Percentiles rank a stretch among this genome's conserved stretches.
Evolutionary conservation across 305 asterid genomes (phyloP).

Genomic region (Euphrasia arctica): DNA sequence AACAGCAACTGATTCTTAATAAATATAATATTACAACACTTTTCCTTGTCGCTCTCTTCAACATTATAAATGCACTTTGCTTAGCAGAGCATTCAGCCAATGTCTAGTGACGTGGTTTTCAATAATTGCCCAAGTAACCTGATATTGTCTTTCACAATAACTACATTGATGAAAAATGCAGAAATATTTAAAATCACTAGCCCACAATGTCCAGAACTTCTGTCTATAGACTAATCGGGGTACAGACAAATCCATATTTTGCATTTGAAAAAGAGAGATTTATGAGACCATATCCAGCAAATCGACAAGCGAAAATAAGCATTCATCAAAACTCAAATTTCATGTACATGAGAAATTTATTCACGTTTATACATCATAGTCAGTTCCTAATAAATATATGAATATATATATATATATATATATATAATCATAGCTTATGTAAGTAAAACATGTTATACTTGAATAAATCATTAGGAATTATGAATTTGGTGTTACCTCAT

Average conservation of each 20-base stretch:
- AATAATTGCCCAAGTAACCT: conserved; percentile 8
- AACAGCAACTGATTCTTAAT: conserved; percentile 5
- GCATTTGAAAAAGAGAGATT: conserved; percentile 7
- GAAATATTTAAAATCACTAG: conserved; percentile 5
- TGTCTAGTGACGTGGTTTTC: neutral
- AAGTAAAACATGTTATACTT: conserved; percentile 20
- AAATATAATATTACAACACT: neutral
- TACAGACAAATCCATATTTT: conserved; percentile 8
- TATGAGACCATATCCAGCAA: conserved; percentile 19
- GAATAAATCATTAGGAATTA: conserved; percentile 18
- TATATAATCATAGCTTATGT: conserved; percentile 16
- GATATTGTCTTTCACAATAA: conserved; percentile 6
- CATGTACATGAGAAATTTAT: conserved; percentile 17
- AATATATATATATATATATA: conserved; percentile 6
- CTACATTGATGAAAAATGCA: conserved; percentile 13
- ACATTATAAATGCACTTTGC: neutral
- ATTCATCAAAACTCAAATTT: conserved; percentile 11
- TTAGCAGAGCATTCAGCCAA: neutral
- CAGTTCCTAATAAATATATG: neutral
- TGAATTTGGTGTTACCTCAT: conserved; percentile 55
- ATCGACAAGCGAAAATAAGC: conserved; percentile 3
- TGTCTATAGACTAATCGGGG: neutral
- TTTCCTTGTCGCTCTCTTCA: conserved; percentile 3
- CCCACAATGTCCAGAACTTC: neutral
- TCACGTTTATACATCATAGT: conserved; percentile 9